Base-by-base conservation (phyloP, 2,329 filamentous ascomycete species). In the Macrophomina tecta region DNA sequence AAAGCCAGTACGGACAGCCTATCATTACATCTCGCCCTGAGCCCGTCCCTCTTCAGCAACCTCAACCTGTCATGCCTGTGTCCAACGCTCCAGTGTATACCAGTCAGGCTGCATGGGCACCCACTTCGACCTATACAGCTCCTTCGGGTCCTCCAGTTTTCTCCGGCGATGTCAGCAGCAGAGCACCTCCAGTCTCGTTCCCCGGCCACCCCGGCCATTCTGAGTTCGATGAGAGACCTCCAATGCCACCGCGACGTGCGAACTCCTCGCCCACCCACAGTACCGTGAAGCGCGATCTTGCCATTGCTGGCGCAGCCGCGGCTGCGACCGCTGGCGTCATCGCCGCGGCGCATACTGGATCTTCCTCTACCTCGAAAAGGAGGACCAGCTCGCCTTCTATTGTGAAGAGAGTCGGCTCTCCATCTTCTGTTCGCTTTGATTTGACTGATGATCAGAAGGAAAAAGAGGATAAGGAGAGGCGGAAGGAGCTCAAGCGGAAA, bases 21-120 rank as follows among this genome's bases (percentile, higher is more conserved):
- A 53, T 76, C 4, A 65, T 78, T 12, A 76, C 76, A 16, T 71
- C 76, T 7, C 72, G 73, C 40, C 74, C 74, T 8, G 76, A 73
- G 82, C 83, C 87, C 0, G 85, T 93, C 38, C 88, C 89, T 11
- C 83, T 97, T n/a, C 91, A 95, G 75, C 92, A 97, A 72, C 94
- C 94, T 2, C 90, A 93, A 71, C 94, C 94, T 2, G 86, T 92
- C 67, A 84, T 86, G 2, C 92, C 91, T 0, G 88, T 96, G 2
- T 89, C 89, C 45, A 86, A 86, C 69, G 86, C 86, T 18, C 52
- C 52, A 9, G 84, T 94, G 1, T 91, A 92, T 72, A 85, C 79
- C 23, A 79, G 79, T 4, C 81, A 83, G 68, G 74, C 77, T 12
- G 74, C 77, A n/a, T 55, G 30, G 8, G 58, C 65, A 11, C 69